phyloP scores from a whole-genome alignment of 495 filamentous ascomycete genomes.

The Xylaria venustula region DNA sequence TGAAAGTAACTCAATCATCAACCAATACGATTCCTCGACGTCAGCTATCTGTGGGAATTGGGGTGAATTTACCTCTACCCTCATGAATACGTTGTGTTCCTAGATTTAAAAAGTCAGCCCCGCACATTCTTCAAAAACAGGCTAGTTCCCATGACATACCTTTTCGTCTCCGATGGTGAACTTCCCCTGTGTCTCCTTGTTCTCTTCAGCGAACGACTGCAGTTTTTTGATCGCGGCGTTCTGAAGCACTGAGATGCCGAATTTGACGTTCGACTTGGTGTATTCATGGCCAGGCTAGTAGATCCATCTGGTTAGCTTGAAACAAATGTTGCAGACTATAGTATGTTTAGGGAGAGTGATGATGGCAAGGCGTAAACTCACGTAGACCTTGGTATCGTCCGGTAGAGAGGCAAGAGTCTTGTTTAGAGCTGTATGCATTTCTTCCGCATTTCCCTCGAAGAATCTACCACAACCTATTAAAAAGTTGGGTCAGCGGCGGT shows the following conservation, averaged over 20 bases:
- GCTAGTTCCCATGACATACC: too few species aligned
- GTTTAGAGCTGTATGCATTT: conserved; percentile 94
- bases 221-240: conserved; percentile 75
- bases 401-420: conserved; percentile 76
- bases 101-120: conserved; percentile 32
- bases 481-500: not conserved
- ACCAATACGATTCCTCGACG: not conserved
- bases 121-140: too few species aligned
- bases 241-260: conserved; percentile 70
- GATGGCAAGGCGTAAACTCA: conserved; percentile 43
- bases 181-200: conserved; percentile 88
- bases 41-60: not conserved
- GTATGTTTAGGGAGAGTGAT: not conserved
- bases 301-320: not conserved
- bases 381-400: conserved; percentile 91
- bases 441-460: conserved; percentile 85
- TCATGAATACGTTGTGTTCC: conserved; percentile 98
- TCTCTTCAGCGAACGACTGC: conserved; percentile 69
- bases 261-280: conserved; percentile 90
- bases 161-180: conserved; percentile 99
- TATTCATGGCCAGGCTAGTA: conserved; percentile 90
- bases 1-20: not conserved
- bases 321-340: not conserved
- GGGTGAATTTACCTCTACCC: conserved; percentile 66
- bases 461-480: conserved; percentile 87